These are phyloP conservation scores for Delitschia confertaspora DNA, from an alignment of 495 filamentous ascomycete species.

Conservation along the genomic window DNA sequence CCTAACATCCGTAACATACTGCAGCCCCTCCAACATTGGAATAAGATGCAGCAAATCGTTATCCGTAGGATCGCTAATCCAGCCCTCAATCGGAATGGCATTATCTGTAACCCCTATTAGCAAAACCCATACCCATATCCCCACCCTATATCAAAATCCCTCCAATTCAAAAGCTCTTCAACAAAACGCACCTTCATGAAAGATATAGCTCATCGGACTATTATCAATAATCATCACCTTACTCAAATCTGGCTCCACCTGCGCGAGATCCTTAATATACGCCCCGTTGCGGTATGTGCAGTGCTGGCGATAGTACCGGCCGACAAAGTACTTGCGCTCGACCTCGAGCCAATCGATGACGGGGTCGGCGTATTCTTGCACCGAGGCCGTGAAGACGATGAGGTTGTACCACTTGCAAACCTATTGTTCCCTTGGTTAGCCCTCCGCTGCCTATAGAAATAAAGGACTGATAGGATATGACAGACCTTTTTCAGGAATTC, in stretches of 20 bases:
- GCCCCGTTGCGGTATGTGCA: slow-evolving; percentile 91
- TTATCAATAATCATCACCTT: slow-evolving; percentile 98
- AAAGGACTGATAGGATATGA: slow-evolving; percentile 5
- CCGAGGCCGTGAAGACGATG: slow-evolving; percentile 92
- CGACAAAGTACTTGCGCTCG: slow-evolving; percentile 89
- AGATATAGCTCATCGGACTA: slow-evolving; percentile 95
- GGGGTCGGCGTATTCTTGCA: slow-evolving; percentile 97
- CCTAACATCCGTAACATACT: slow-evolving; percentile 91
- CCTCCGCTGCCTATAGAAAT: slow-evolving; percentile 5
- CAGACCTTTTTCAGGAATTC: slow-evolving; percentile 84
- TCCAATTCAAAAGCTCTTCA: slow-evolving; percentile 9
- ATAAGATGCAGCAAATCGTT: slow-evolving; percentile 84
- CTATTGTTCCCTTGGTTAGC: slow-evolving; percentile 30
- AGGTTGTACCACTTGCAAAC: slow-evolving; percentile 97
- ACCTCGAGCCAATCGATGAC: slow-evolving; percentile 98
- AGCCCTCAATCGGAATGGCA: slow-evolving; percentile 86
- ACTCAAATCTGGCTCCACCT: slow-evolving; percentile 90
- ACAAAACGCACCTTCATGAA: slow-evolving; percentile 73
- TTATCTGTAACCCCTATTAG: slow-evolving; percentile 76
- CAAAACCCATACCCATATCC: not conserved
- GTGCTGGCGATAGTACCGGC: slow-evolving; percentile 88
- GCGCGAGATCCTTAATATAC: slow-evolving; percentile 95
- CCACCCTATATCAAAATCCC: slow-evolving; percentile 24
- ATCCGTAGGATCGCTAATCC: slow-evolving; percentile 86
- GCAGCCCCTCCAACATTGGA: slow-evolving; percentile 87